Conservation (phyloP, 768 basidiomycete genomes). For the Vararia minispora region DNA sequence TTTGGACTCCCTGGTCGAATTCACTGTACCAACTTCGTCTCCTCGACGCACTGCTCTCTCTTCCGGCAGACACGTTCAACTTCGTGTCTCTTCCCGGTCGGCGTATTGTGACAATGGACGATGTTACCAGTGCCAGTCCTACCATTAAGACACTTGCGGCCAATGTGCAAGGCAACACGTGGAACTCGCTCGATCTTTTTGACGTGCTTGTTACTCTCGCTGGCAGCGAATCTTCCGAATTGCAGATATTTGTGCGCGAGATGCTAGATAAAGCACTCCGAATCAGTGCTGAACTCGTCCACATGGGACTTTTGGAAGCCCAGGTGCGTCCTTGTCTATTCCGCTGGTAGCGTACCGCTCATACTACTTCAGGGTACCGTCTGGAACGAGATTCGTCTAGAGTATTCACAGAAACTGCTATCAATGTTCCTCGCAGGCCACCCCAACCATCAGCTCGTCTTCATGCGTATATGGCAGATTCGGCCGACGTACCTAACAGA, state of each 20-base stretch:
- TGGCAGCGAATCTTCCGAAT: conserved; percentile 58
- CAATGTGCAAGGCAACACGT: conserved; percentile 84
- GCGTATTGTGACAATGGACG: conserved; percentile 79
- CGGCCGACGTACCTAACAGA: conserved; percentile 77
- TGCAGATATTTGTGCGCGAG: conserved; percentile 70
- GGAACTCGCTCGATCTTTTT: conserved; percentile 91
- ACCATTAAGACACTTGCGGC: conserved; percentile 88
- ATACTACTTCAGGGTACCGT: conserved; percentile 21
- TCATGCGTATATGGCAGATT: conserved; percentile 93
- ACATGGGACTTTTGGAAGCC: conserved; percentile 87
- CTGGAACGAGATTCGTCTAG: conserved; percentile 83
- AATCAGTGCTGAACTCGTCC: conserved; percentile 87
- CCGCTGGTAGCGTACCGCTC: background rate
- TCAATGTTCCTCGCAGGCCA: conserved; percentile 87
- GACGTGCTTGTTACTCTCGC: conserved; percentile 77
- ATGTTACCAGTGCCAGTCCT: conserved; percentile 73
- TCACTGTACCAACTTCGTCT: conserved; percentile 77
- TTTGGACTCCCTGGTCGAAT: conserved; percentile 83
- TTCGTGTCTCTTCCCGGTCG: conserved; percentile 81
- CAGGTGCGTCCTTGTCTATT: conserved; percentile 43
- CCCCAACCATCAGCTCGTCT: conserved; percentile 92
- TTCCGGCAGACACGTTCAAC: conserved; percentile 87
- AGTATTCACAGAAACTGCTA: conserved; percentile 77
- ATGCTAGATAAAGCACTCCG: conserved; percentile 92
- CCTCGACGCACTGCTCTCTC: conserved; percentile 77